Base-by-base conservation (phyloP, 2,329 filamentous ascomycete genomes). In the Teratosphaeriaceae sp. region DNA sequence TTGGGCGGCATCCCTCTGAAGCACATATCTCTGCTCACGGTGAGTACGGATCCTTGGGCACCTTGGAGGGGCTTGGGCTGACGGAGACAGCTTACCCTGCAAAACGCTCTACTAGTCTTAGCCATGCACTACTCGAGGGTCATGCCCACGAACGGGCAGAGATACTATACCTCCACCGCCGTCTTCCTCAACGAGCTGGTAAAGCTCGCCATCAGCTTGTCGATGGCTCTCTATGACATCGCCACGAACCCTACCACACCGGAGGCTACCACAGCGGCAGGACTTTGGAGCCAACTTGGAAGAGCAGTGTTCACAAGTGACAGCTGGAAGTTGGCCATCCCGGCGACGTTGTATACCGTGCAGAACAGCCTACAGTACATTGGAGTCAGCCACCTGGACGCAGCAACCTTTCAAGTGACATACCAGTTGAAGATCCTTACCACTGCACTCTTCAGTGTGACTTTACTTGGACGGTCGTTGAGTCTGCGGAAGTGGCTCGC, bases 311-410 rank as follows among this genome's bases (percentile, higher is more conserved):
- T 97, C 61, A 83, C 84, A 0, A 83, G 84, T 8, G 92, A 97
- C 61, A 88, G 88, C 53, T 97, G 90, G 90, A 95, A 95, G 65
- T 70, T 98, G 50, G 88, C 87, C 7, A 81, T 97, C 31, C 92
- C 90, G 0, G 92, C 90, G 3, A 75, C 80, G 3, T 73, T 97
- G 1, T 97, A 95, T 62, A 95, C 90, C 0, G 63, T 96, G 21
- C 88, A 96, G 58, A 97, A 96, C 60, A 85, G 85, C n/a, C 69
- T 97, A 41, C 88, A 96, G 63, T 98, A 96, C 59, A 78, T 94
- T 40, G 90, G 88, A 1, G 80, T 96, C 9, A 88, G 86, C 48
- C 96, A 97, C 54, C 66, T 97, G 55, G 88, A 94, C 57, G 85
- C 90, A 0, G 88, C 92, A 3, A 88, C 90, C 42, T 97, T 96